A percentile compares a stretch with the other conserved stretches of the same genome.
Evolutionary conservation across 495 filamentous ascomycete species (phyloP).

Genomic region (Penicillium samsonianum): DNA sequence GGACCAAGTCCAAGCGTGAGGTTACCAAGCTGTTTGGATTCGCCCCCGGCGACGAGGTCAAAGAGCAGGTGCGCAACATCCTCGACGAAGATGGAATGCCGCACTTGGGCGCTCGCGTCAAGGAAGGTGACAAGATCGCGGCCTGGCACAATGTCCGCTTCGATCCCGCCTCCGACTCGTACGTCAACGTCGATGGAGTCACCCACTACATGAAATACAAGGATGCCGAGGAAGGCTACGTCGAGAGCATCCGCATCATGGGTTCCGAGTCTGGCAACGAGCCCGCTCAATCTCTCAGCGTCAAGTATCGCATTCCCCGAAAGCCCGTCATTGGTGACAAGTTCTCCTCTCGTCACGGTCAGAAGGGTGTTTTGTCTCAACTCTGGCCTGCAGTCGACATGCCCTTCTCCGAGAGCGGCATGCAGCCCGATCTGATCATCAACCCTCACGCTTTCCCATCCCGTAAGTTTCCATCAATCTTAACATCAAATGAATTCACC

Average conservation of each 20-base stretch:
- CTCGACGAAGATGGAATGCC: slow-evolving; percentile 89
- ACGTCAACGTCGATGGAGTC: slow-evolving; percentile 72
- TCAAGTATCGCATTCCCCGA: slow-evolving; percentile 90
- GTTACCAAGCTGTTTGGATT: slow-evolving; percentile 82
- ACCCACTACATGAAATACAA: slow-evolving; percentile 91
- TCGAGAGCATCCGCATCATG: slow-evolving; percentile 91
- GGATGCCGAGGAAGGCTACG: slow-evolving; percentile 78
- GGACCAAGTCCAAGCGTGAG: slow-evolving; percentile 53
- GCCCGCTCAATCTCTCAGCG: slow-evolving; percentile 78
- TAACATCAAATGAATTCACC: not conserved
- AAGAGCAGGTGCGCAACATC: slow-evolving; percentile 60
- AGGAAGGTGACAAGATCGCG: slow-evolving; percentile 79
- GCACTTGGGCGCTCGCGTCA: slow-evolving; percentile 69
- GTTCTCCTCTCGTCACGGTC: slow-evolving; percentile 60
- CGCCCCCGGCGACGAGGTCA: slow-evolving; percentile 67
- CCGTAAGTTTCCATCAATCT: slow-evolving; percentile 49
- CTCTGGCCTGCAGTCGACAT: slow-evolving; percentile 94
- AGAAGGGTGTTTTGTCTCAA: slow-evolving; percentile 81
- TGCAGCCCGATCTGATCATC: slow-evolving; percentile 97
- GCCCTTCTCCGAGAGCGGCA: slow-evolving; percentile 96
- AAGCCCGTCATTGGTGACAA: slow-evolving; percentile 84
- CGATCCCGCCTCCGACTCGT: slow-evolving; percentile 60
- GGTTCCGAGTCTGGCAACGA: slow-evolving; percentile 78
- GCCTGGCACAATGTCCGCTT: slow-evolving; percentile 85
- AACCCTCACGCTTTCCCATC: slow-evolving; percentile 99